These are phyloP conservation scores for Hypoxylon sp. DNA, from an alignment of 2,329 filamentous ascomycete species.

Conservation along the genomic window DNA sequence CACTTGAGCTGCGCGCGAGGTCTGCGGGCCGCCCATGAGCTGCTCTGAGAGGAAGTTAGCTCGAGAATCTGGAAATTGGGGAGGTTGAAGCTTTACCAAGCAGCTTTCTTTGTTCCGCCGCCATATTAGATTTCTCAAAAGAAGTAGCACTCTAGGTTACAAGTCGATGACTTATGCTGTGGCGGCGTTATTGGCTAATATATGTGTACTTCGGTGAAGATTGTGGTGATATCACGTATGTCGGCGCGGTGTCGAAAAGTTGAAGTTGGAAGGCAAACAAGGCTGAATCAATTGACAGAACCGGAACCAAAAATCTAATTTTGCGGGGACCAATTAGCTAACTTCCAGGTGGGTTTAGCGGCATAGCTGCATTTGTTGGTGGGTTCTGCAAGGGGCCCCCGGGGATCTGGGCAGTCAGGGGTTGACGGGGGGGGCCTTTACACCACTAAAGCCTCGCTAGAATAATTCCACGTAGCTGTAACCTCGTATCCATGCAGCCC, in stretches of 20 bases:
- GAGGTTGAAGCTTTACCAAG: conserved; percentile 69
- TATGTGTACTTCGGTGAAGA: neutral
- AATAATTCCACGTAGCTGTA: conserved; percentile 37
- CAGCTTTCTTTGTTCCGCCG: conserved; percentile 97
- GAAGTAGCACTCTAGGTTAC: neutral
- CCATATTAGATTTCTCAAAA: conserved; percentile 71
- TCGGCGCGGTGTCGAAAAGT: conserved; percentile 14
- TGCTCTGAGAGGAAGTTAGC: conserved; percentile 74
- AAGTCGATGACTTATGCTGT: neutral
- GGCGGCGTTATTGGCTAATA: neutral
- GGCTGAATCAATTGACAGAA: conserved; percentile 42
- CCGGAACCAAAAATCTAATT: conserved; percentile 30
- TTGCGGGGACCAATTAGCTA: conserved; percentile 49
- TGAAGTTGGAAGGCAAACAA: conserved; percentile 39
- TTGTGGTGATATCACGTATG: neutral
- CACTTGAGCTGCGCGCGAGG: conserved; percentile 83
- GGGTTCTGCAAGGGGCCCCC: conserved; percentile 33
- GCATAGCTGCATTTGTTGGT: conserved; percentile 24
- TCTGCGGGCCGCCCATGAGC: conserved; percentile 84
- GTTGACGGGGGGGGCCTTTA: conserved; percentile 3
- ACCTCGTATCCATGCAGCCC: conserved; percentile 8
- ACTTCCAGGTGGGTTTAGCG: conserved; percentile 25
- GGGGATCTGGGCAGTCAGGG: neutral
- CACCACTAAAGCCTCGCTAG: conserved; percentile 27
- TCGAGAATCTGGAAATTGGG: neutral